Evolutionary conservation across 2,329 filamentous ascomycete genomes (phyloP), one percentile per base, ranked within the genome.

Genomic region (Fusarium sp.): DNA sequence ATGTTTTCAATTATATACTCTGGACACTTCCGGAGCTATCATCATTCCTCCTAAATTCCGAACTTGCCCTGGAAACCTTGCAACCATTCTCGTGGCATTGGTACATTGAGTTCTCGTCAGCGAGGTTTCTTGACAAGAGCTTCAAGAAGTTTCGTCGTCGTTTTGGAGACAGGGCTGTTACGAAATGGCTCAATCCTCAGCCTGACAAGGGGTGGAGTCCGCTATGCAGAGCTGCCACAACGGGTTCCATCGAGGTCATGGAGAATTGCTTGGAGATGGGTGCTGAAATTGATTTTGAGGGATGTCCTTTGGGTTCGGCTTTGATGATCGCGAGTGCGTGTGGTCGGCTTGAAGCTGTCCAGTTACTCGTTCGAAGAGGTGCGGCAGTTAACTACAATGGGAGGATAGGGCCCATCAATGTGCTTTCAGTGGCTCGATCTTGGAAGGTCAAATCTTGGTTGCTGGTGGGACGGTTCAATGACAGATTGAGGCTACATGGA

Each of bases 201-300:
- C 29, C 52, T 5, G 13, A 57, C 7, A 37, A 37, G 0, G 72
- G 69, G 1, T 72, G 73, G 72, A 74, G 72, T 1, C 69, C 69
- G 11, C 6, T 75, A 2, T 72, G 69, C 4, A 45, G 22, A 1
- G 69, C 59, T 24, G 66, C 69, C 0, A n/a, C 54, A 0, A 16
- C 11, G 1, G 29, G 58, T 8, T n/a, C 24, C 0, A 8, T 57
- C 11, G 42, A 56, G 7, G 16, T 64, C 1, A 4, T 75, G 4
- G 57, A 31, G 2, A 75, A 64, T 0, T 75, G 64, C 2, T 11
- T 71, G 1, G 24, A 13, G 1, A 59, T 71, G 22, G 66, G 62
- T 1, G 64, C 64, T 4, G 40, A 65, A 0, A 50, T 75, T 5
- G 24, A 75, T 2, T 71, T 67, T 4, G 64, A 75, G 1, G 69